Percentiles rank a stretch among this genome's conserved stretches.
phyloP scores from a whole-genome alignment of 1,284 basidiomycete species.

The Fomitiporia mediterranea region DNA sequence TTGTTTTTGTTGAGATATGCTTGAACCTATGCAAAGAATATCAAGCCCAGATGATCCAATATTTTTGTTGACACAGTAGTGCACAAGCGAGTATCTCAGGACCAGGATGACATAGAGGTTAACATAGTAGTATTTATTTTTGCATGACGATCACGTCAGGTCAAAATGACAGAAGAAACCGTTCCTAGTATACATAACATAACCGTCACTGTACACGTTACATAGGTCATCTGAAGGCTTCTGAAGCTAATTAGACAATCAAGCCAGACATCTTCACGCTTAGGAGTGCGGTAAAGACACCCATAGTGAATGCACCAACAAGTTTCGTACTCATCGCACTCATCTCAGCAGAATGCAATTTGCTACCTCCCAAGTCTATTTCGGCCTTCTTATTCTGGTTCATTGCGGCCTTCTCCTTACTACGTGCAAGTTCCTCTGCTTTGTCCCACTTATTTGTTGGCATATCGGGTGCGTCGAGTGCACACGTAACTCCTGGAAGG shows the following conservation, averaged over 20 bases:
- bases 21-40: constrained; percentile 26
- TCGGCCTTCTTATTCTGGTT: no score
- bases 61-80: constrained; percentile 1
- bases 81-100: no score
- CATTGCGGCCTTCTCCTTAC: not conserved
- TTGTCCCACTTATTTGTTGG: constrained; percentile 25
- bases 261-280: not conserved
- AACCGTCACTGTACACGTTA: no score
- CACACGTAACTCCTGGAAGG: constrained; percentile 36
- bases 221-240: no score
- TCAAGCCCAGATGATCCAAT: constrained; percentile 22
- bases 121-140: not conserved
- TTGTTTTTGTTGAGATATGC: constrained; percentile 25
- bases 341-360: no score
- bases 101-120: not conserved
- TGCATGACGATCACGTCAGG: no score
- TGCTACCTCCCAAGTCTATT: not conserved
- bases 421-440: not conserved
- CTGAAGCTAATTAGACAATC: not conserved
- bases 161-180: no score
- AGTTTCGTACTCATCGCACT: not conserved
- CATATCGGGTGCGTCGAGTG: constrained; percentile 22
- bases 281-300: not conserved
- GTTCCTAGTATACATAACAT: no score
- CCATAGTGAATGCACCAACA: constrained; percentile 1